A percentile compares a stretch with the other conserved stretches of the same genome.
These are phyloP conservation scores for Priceomyces melissophilus DNA, from an alignment of 805 yeast species.

Conservation along the genomic window DNA sequence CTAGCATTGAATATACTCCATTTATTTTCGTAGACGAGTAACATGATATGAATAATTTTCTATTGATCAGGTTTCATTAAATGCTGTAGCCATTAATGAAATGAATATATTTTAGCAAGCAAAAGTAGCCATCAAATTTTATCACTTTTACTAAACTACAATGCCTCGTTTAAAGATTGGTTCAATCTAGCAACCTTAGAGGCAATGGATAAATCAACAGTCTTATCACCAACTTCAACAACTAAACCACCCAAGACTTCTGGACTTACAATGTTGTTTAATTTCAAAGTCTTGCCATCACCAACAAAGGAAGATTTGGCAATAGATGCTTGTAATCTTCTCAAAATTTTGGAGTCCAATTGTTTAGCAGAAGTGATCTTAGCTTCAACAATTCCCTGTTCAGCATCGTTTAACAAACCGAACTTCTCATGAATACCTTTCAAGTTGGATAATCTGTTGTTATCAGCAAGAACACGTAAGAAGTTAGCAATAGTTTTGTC, in stretches of 20 bases:
- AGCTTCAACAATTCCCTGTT: conserved; percentile 90
- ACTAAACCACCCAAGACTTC: conserved; percentile 93
- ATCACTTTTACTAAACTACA: conserved; percentile 40
- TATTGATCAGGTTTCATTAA: conserved; percentile 3
- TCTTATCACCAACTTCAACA: conserved; percentile 94
- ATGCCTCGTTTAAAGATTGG: conserved; percentile 80
- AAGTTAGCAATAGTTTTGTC: conserved; percentile 77
- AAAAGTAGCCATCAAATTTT: too few relatives aligned
- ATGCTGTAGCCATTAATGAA: conserved; percentile 1
- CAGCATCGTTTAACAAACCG: conserved; percentile 76
- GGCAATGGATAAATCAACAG: conserved; percentile 88
- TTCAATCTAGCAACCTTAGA: conserved; percentile 84
- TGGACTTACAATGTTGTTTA: conserved; percentile 80
- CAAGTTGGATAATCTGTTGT: conserved; percentile 84
- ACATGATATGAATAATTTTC: conserved; percentile 2
- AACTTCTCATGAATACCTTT: conserved; percentile 66
- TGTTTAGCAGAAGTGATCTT: conserved; percentile 84
- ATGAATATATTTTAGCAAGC: neutral
- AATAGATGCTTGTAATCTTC: conserved; percentile 75
- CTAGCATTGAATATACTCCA: conserved; percentile 4
- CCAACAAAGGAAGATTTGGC: conserved; percentile 79
- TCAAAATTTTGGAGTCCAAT: conserved; percentile 75
- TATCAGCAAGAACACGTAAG: conserved; percentile 82
- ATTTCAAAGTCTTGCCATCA: conserved; percentile 77
- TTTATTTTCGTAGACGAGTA: conserved; percentile 2